A percentile compares a stretch with the other conserved stretches of the same genome.
Conservation (phyloP, 1,139 yeast genomes). For the Kodamaea fungicola region DNA sequence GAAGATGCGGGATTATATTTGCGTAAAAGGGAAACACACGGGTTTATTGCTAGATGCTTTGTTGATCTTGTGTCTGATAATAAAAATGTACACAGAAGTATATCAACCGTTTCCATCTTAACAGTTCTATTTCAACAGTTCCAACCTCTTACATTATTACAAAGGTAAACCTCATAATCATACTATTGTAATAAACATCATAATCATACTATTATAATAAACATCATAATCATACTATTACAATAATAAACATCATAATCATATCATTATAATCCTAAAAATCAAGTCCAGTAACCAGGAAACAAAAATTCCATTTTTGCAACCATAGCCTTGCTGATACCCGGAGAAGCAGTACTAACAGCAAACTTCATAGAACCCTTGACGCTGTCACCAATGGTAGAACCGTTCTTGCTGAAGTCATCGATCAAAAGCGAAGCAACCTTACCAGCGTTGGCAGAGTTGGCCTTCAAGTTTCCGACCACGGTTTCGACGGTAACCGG, state of each 20-base stretch:
- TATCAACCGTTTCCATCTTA: too few species aligned
- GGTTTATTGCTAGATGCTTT: too few species aligned
- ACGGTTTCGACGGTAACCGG: slow-evolving; percentile 97
- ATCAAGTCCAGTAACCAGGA: slow-evolving; percentile 78
- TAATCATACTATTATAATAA: too few species aligned
- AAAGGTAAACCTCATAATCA: too few species aligned
- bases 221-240: not conserved
- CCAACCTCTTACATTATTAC: not conserved
- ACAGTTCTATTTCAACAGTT: not conserved
- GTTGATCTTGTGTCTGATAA: not conserved
- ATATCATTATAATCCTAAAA: not conserved
- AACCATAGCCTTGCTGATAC: slow-evolving; percentile 68
- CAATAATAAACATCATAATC: not conserved
- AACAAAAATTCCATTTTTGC: slow-evolving; percentile 81
- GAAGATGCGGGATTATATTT: too few species aligned
- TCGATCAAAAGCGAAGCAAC: slow-evolving; percentile 69
- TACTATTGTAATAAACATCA: too few species aligned
- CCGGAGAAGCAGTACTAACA: slow-evolving; percentile 76
- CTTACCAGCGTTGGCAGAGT: slow-evolving; percentile 79
- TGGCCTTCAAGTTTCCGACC: slow-evolving; percentile 84
- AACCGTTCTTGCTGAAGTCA: slow-evolving; percentile 58
- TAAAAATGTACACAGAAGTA: too few species aligned
- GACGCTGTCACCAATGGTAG: slow-evolving; percentile 61
- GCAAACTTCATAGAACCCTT: slow-evolving; percentile 76
- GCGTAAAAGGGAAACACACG: too few species aligned